Evolutionary conservation across 1,139 yeast genomes (phyloP).

Genomic region (Suhomyces panamericanus): DNA sequence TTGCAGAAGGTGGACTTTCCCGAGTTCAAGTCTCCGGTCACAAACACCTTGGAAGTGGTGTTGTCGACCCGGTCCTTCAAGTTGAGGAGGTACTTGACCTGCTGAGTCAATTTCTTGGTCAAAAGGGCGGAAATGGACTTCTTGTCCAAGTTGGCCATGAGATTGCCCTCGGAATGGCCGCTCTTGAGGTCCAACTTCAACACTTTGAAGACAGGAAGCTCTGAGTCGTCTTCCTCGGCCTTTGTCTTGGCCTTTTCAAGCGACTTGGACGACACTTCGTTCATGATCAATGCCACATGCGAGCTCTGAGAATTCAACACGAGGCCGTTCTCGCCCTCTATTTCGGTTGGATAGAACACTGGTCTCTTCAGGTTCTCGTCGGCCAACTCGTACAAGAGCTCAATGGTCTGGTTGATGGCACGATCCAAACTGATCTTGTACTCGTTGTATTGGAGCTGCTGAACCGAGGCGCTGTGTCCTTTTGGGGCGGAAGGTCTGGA

Average conservation of each 20-base stretch:
- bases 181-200: constrained; percentile 64
- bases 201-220: constrained; percentile 52
- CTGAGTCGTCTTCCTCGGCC: constrained; percentile 20
- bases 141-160: constrained; percentile 58
- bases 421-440: constrained; percentile 63
- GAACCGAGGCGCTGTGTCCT: constrained; percentile 48
- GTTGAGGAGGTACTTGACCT: constrained; percentile 67
- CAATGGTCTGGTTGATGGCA: constrained; percentile 57
- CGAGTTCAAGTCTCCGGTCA: constrained; percentile 95
- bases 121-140: constrained; percentile 63
- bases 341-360: constrained; percentile 60
- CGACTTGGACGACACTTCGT: constrained; percentile 35
- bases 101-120: constrained; percentile 61
- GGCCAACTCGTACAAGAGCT: constrained; percentile 54
- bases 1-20: constrained; percentile 97
- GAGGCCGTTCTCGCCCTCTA: constrained; percentile 29
- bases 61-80: constrained; percentile 85
- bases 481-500: constrained; percentile 10
- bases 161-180: constrained; percentile 46
- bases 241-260: constrained; percentile 33
- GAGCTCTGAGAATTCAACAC: constrained; percentile 49
- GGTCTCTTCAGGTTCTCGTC: constrained; percentile 60
- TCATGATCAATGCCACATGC: constrained; percentile 52
- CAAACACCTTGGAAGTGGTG: constrained; percentile 88
- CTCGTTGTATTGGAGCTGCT: constrained; percentile 70